Evolutionary conservation across 768 basidiomycete species (phyloP).

Genomic region (Suillus subluteus): DNA sequence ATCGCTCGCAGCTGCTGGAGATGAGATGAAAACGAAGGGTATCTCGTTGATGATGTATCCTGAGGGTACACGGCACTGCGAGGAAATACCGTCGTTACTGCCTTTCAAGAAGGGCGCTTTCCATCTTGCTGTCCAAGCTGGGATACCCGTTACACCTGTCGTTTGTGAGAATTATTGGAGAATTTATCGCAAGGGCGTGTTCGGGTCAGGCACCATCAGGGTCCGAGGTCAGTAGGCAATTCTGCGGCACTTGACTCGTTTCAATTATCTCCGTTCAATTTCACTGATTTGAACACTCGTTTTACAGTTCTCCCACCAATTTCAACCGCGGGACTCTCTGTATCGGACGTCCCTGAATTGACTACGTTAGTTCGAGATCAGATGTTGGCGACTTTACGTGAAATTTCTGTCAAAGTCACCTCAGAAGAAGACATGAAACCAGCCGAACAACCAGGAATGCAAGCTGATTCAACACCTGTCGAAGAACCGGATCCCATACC

Average conservation of each 20-base stretch:
- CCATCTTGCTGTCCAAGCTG: constrained; percentile 90
- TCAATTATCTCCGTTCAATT: constrained; percentile 12
- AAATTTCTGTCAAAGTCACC: constrained; percentile 67
- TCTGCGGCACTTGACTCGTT: neutral
- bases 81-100: constrained; percentile 65
- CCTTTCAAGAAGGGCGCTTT: constrained; percentile 99
- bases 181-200: constrained; percentile 77
- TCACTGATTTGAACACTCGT: constrained; percentile 14
- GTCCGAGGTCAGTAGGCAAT: constrained; percentile 60
- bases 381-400: constrained; percentile 79
- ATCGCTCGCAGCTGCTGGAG: constrained; percentile 77
- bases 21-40: constrained; percentile 69
- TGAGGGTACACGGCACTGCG: constrained; percentile 88
- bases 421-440: constrained; percentile 24
- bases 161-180: constrained; percentile 94
- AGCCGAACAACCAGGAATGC: constrained; percentile 26
- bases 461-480: constrained; percentile 20
- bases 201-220: constrained; percentile 76
- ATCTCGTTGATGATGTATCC: constrained; percentile 94
- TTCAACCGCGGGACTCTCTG: constrained; percentile 69
- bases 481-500: constrained; percentile 14
- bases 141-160: constrained; percentile 89
- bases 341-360: constrained; percentile 71
- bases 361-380: constrained; percentile 66
- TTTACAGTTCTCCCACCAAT: constrained; percentile 87